These are phyloP conservation scores for Flagelloscypha sp. DNA, from an alignment of 768 basidiomycete genomes.

Conservation along the genomic window DNA sequence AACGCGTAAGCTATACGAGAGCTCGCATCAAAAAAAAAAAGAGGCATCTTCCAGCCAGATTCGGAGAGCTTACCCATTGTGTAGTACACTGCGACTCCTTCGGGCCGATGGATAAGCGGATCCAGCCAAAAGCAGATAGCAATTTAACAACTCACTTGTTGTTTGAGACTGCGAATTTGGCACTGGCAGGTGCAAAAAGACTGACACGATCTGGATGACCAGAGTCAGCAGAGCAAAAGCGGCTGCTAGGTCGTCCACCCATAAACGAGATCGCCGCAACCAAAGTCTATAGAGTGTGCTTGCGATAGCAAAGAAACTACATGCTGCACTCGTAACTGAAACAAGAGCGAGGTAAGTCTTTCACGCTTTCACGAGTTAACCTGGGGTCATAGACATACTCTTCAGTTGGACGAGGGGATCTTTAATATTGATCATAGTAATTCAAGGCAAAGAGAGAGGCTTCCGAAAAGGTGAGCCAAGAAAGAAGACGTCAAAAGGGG, in stretches of 20 bases:
- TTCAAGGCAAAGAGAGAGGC: too few relatives aligned
- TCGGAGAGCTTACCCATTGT: too few relatives aligned
- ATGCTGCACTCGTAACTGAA: constrained; percentile 26
- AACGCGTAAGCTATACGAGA: constrained; percentile 26
- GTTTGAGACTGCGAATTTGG: constrained; percentile 14
- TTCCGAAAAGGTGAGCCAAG: too few relatives aligned
- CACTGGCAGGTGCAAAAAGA: constrained; percentile 19
- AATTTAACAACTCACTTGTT: constrained; percentile 11
- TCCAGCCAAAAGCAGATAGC: constrained; percentile 10
- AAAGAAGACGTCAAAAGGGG: too few relatives aligned
- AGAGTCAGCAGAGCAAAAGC: constrained; percentile 20
- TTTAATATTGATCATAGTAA: too few relatives aligned
- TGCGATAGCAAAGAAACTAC: constrained; percentile 23
- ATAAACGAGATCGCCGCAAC: constrained; percentile 22
- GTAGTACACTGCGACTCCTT: constrained; percentile 23
- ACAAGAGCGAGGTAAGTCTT: too few relatives aligned
- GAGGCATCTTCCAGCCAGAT: too few relatives aligned
- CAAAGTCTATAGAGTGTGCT: constrained; percentile 24
- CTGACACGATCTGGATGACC: constrained; percentile 19
- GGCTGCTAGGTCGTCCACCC: constrained; percentile 32
- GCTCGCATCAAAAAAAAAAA: too few relatives aligned
- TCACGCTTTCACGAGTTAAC: too few relatives aligned
- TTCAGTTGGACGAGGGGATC: too few relatives aligned
- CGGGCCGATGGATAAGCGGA: background rate
- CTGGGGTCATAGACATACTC: too few relatives aligned